Conservation (phyloP, 768 basidiomycete species). For the Lyophyllum decastes region DNA sequence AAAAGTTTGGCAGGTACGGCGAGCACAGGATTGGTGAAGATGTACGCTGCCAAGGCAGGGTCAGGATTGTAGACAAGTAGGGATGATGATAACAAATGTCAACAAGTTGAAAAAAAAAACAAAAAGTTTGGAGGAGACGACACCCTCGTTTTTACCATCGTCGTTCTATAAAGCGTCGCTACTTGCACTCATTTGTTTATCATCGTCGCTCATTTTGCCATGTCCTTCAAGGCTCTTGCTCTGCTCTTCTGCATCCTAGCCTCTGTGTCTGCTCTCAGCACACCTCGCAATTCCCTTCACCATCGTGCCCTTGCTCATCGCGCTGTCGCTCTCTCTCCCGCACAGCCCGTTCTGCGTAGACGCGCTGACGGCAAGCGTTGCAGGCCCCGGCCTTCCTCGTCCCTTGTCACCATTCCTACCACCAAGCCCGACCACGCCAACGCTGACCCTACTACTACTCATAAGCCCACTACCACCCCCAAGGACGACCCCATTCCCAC, state of each 20-base stretch:
- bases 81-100: slow-evolving; percentile 10
- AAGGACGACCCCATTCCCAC: slow-evolving; percentile 13
- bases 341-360: slow-evolving; percentile 24
- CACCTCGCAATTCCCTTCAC: slow-evolving; percentile 37
- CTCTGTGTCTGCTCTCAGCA: slow-evolving; percentile 37
- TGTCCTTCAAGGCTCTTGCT: slow-evolving; percentile 19
- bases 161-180: neutral
- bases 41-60: slow-evolving; percentile 66
- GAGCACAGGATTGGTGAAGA: slow-evolving; percentile 74
- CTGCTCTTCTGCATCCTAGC: slow-evolving; percentile 32
- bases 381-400: slow-evolving; percentile 32
- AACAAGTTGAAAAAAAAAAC: neutral
- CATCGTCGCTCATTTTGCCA: slow-evolving; percentile 12
- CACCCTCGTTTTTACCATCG: no score
- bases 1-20: slow-evolving; percentile 71
- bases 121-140: neutral
- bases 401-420: slow-evolving; percentile 17
- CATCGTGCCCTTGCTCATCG: slow-evolving; percentile 48
- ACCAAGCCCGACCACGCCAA: slow-evolving; percentile 8
- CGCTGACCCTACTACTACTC: slow-evolving; percentile 12
- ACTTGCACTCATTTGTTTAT: neutral
- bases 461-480: slow-evolving; percentile 21
- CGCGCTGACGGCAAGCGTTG: slow-evolving; percentile 38
- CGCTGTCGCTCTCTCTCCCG: slow-evolving; percentile 30
- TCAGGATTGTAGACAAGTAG: slow-evolving; percentile 8